phyloP scores from a whole-genome alignment of 2,329 filamentous ascomycete genomes.

The Chaetomium olivaceum region DNA sequence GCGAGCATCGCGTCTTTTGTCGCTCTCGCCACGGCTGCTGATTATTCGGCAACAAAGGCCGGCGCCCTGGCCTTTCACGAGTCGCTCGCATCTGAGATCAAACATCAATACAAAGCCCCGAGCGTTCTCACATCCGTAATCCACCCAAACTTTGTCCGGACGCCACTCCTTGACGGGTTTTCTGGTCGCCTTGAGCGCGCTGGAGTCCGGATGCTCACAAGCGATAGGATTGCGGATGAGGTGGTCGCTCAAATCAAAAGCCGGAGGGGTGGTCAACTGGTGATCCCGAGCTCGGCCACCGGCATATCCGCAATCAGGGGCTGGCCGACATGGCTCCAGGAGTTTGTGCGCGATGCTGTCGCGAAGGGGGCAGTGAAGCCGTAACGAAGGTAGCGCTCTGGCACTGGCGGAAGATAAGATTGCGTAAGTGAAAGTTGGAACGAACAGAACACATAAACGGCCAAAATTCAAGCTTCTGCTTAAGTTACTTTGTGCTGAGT shows the following conservation, averaged over 20 bases:
- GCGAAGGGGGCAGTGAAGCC: slow-evolving; percentile 5
- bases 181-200: slow-evolving; percentile 34
- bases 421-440: neutral
- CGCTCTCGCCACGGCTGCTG: slow-evolving; percentile 55
- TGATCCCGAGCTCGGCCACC: slow-evolving; percentile 42
- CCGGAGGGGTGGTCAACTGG: slow-evolving; percentile 50
- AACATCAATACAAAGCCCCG: slow-evolving; percentile 52
- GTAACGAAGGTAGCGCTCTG: neutral
- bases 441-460: too few species aligned
- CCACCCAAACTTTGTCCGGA: slow-evolving; percentile 48
- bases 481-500: neutral
- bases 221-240: slow-evolving; percentile 47
- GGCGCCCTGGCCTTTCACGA: slow-evolving; percentile 61
- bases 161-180: slow-evolving; percentile 46
- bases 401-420: neutral
- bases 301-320: slow-evolving; percentile 41
- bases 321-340: slow-evolving; percentile 43
- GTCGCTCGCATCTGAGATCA: slow-evolving; percentile 49
- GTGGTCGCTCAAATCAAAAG: slow-evolving; percentile 53
- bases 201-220: slow-evolving; percentile 38
- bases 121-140: slow-evolving; percentile 56
- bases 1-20: slow-evolving; percentile 57
- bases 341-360: slow-evolving; percentile 37
- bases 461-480: neutral
- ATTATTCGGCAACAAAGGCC: slow-evolving; percentile 59